Conservation (phyloP, 2,329 filamentous ascomycete species). For the Fusarium solani-melongenae region DNA sequence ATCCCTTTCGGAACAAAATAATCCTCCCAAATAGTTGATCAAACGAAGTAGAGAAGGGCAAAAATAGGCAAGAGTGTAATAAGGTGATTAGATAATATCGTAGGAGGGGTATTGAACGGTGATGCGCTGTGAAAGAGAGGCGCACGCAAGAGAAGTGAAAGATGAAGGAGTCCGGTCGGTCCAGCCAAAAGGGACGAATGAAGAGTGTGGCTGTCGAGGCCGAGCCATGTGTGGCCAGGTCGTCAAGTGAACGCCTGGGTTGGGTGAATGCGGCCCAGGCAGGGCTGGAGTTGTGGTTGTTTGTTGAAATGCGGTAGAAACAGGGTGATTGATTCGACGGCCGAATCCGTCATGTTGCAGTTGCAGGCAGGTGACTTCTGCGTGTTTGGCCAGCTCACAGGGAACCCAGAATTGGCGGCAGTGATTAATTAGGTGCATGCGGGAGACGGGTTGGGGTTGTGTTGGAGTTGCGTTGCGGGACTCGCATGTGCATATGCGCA, state of each 20-base stretch:
- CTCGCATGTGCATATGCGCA: constrained; percentile 24
- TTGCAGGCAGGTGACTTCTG: constrained; percentile 20
- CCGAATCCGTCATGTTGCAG: constrained; percentile 3
- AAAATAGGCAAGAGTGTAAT: constrained; percentile 4
- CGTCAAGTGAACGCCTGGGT: constrained; percentile 10
- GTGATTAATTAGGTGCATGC: constrained; percentile 39
- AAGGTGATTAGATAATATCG: constrained; percentile 38
- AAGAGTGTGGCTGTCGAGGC: constrained; percentile 23
- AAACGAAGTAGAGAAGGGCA: constrained; percentile 26
- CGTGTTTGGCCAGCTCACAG: constrained; percentile 24
- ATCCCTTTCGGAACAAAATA: constrained; percentile 16
- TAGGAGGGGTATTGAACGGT: constrained; percentile 39
- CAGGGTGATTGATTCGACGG: constrained; percentile 37
- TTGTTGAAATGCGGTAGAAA: constrained; percentile 32
- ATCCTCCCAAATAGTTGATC: constrained; percentile 37
- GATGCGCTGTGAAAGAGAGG: constrained; percentile 18
- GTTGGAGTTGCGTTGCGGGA: constrained; percentile 28
- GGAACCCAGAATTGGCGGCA: constrained; percentile 11
- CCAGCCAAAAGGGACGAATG: constrained; percentile 40
- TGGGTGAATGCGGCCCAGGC: constrained; percentile 8
- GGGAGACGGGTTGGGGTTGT: constrained; percentile 35
- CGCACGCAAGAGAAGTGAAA: constrained; percentile 37
- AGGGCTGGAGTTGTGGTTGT: neutral
- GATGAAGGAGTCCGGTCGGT: constrained; percentile 38
- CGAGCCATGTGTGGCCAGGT: constrained; percentile 12